A percentile compares a stretch with the other conserved stretches of the same genome.
These are phyloP conservation scores for Euryodendron excelsum DNA, from an alignment of 148 eudicot species.

Conservation along the genomic window DNA sequence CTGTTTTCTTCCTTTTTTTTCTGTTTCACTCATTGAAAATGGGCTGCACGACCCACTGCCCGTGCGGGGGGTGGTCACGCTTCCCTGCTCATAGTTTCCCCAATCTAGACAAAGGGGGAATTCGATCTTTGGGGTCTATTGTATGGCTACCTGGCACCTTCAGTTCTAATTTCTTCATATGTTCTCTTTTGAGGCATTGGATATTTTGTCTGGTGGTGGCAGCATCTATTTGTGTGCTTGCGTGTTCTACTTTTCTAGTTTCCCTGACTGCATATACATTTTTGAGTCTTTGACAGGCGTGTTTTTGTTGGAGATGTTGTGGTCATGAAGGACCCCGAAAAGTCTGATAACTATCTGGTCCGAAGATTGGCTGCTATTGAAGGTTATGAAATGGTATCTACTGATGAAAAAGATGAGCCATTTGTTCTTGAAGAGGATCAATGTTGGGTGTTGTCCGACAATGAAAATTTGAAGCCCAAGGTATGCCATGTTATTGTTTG, in stretches of 20 bases:
- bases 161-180: no score
- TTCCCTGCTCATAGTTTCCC: not conserved
- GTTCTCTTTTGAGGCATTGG: not conserved
- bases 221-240: not conserved
- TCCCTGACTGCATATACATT: slow-evolving; percentile 6
- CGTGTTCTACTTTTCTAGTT: not conserved
- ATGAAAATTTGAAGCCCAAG: slow-evolving; percentile 75
- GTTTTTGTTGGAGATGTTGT: slow-evolving; percentile 89
- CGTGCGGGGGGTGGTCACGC: not conserved
- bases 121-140: not conserved
- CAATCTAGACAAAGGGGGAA: no score
- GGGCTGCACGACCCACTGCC: not conserved
- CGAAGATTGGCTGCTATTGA: slow-evolving; percentile 89
- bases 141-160: not conserved
- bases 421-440: slow-evolving; percentile 77
- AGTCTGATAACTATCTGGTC: slow-evolving; percentile 53
- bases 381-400: slow-evolving; percentile 94
- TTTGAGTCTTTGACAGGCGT: slow-evolving; percentile 54
- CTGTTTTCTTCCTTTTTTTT: not conserved
- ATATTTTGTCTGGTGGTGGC: not conserved
- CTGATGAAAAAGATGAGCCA: slow-evolving; percentile 88
- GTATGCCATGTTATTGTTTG: slow-evolving; percentile 32
- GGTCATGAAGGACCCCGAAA: slow-evolving; percentile 80
- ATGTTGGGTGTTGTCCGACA: slow-evolving; percentile 93
- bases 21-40: not conserved